Evolutionary conservation across 108 stramenopile genomes (phyloP).

Genomic region (Fistulifera pelliculosa): DNA sequence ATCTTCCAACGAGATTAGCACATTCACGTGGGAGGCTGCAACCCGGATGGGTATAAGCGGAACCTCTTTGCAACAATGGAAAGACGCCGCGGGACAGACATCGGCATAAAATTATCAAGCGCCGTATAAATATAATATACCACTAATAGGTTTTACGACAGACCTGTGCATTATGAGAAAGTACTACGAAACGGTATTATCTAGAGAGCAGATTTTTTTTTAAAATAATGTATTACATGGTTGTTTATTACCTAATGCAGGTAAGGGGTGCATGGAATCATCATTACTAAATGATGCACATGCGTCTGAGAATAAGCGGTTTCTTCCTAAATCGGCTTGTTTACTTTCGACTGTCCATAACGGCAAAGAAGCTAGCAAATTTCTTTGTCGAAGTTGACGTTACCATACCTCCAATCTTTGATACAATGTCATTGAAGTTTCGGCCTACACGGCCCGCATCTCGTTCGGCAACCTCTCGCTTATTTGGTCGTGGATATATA

Average conservation of each 20-base stretch:
- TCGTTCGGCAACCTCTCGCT: slow-evolving; percentile 44
- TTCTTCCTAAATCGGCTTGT: too few relatives aligned
- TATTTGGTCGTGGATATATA: slow-evolving; percentile 67
- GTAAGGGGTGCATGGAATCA: too few relatives aligned
- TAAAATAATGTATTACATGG: too few relatives aligned
- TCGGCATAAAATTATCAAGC: background rate
- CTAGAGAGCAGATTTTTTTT: background rate
- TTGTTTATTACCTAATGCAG: too few relatives aligned
- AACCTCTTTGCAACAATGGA: slow-evolving; percentile 55
- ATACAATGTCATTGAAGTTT: slow-evolving; percentile 60
- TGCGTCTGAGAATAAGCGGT: too few relatives aligned
- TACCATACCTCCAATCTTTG: slow-evolving; percentile 75
- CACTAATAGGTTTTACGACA: too few relatives aligned
- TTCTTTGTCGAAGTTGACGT: slow-evolving; percentile 75
- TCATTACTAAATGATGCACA: too few relatives aligned
- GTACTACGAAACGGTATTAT: background rate
- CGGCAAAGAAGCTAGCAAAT: slow-evolving; percentile 79
- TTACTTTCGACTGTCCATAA: slow-evolving; percentile 49
- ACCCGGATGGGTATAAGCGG: slow-evolving; percentile 45
- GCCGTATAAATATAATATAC: too few relatives aligned
- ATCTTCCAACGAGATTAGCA: slow-evolving; percentile 29
- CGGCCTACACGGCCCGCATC: slow-evolving; percentile 74
- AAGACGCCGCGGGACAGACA: slow-evolving; percentile 23
- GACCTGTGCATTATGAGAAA: too few relatives aligned
- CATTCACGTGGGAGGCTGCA: slow-evolving; percentile 52